Evolutionary conservation across 2,329 filamentous ascomycete genomes (phyloP).

Genomic region (Clarireedia sp.): DNA sequence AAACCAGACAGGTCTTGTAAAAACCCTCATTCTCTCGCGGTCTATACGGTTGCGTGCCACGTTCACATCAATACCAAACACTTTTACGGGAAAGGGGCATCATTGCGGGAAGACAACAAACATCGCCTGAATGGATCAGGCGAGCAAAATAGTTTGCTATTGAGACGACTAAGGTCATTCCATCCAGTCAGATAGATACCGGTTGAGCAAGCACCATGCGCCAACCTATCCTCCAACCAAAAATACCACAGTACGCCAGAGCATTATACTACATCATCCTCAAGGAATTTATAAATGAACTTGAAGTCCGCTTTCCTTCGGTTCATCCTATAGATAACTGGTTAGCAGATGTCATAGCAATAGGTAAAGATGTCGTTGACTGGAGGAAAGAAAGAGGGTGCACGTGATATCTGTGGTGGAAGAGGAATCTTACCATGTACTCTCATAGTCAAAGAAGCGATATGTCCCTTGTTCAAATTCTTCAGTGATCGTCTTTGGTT

Average conservation of each 20-base stretch:
- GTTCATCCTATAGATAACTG: conserved; percentile 70
- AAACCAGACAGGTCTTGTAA: not conserved
- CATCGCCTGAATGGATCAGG: conserved; percentile 17
- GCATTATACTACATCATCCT: conserved; percentile 70
- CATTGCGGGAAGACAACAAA: conserved; percentile 1
- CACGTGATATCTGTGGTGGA: not conserved
- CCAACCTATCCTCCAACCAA: conserved; percentile 63
- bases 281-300: conserved; percentile 95
- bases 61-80: not conserved
- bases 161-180: conserved; percentile 20
- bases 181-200: conserved; percentile 45
- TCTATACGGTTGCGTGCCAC: not conserved
- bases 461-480: conserved; percentile 99
- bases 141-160: conserved; percentile 25
- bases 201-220: conserved; percentile 51
- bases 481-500: conserved; percentile 97
- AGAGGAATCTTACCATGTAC: conserved; percentile 67
- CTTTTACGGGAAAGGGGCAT: not conserved
- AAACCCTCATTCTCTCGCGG: not conserved
- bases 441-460: conserved; percentile 98
- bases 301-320: conserved; percentile 96
- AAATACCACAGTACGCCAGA: conserved; percentile 58
- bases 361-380: not conserved
- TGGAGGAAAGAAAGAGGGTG: no score
- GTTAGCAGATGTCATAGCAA: not conserved